These are phyloP conservation scores for Millerozyma acaciae DNA, from an alignment of 805 yeast genomes.

Conservation along the genomic window DNA sequence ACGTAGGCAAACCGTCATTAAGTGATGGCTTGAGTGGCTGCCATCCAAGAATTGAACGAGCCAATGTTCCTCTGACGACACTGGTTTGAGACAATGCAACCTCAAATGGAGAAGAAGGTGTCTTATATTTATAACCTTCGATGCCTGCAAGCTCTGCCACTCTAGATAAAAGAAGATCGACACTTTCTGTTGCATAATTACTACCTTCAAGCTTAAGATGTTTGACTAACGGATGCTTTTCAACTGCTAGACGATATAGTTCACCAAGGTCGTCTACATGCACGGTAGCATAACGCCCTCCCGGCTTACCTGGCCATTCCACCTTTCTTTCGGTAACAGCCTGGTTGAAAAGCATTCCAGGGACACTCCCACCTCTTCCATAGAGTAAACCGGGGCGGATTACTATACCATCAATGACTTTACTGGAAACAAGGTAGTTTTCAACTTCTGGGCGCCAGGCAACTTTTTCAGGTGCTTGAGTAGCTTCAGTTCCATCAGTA, in stretches of 20 bases:
- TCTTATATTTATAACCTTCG: constrained; percentile 5
- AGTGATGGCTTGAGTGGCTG: constrained; percentile 7
- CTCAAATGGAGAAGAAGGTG: constrained; percentile 4
- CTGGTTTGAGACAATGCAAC: constrained; percentile 5
- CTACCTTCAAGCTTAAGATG: constrained; percentile 6
- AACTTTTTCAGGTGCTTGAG: constrained; percentile 4
- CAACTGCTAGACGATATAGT: constrained; percentile 2
- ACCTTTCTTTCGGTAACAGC: background rate
- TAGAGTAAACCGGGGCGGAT: constrained; percentile 8
- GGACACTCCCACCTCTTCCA: constrained; percentile 6
- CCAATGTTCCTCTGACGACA: constrained; percentile 6
- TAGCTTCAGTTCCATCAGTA: constrained; percentile 6
- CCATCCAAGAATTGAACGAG: constrained; percentile 7
- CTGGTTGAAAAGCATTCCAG: constrained; percentile 4
- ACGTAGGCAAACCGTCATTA: constrained; percentile 5
- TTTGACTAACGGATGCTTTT: constrained; percentile 6
- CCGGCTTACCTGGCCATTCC: constrained; percentile 6
- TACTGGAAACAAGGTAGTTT: constrained; percentile 2
- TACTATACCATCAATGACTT: constrained; percentile 5
- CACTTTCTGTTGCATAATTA: constrained; percentile 5
- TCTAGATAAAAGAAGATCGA: constrained; percentile 6
- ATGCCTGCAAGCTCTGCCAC: constrained; percentile 3
- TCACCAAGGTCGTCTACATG: constrained; percentile 4
- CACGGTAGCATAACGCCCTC: constrained; percentile 5
- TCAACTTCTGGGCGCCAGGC: constrained; percentile 8